A percentile compares a stretch with the other conserved stretches of the same genome.
phyloP scores from a whole-genome alignment of 225 moss, liverwort and hornwort genomes.

The Bryoerythrophyllum caledonicum region DNA sequence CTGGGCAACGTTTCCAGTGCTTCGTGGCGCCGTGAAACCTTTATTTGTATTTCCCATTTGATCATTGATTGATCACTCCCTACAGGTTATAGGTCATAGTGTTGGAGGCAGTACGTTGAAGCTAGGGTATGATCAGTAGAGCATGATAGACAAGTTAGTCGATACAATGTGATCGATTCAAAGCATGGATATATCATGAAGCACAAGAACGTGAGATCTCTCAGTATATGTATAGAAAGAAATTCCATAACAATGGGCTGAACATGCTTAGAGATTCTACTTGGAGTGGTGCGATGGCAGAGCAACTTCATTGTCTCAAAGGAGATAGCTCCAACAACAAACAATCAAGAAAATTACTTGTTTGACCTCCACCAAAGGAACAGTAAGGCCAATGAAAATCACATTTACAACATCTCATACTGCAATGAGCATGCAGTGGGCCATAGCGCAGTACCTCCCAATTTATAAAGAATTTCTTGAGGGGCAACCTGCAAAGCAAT shows the following conservation, averaged over 20 bases:
- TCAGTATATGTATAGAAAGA: too few relatives aligned
- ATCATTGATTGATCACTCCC: too few relatives aligned
- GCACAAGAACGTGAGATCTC: too few relatives aligned
- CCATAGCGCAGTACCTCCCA: conserved; percentile 64
- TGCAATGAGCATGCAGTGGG: conserved; percentile 16
- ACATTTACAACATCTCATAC: conserved; percentile 11
- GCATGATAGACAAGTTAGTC: too few relatives aligned
- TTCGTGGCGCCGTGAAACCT: neutral
- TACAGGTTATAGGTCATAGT: too few relatives aligned
- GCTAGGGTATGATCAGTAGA: too few relatives aligned
- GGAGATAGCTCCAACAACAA: conserved; percentile 42
- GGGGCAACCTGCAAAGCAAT: conserved; percentile 71
- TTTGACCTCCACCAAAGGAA: too few relatives aligned
- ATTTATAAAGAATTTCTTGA: conserved; percentile 81
- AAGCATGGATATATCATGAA: too few relatives aligned
- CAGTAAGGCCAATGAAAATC: conserved; percentile 8
- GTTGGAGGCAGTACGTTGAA: too few relatives aligned
- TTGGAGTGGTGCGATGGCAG: conserved; percentile 48
- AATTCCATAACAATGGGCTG: conserved; percentile 8
- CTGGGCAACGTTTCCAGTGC: neutral
- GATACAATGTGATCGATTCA: too few relatives aligned
- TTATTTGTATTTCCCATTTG: too few relatives aligned
- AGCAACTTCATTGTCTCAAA: conserved; percentile 49
- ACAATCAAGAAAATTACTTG: conserved; percentile 13
- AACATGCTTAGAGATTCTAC: conserved; percentile 28